Conservation (phyloP, 179 eudicot species). For the Actinidia arguta region DNA sequence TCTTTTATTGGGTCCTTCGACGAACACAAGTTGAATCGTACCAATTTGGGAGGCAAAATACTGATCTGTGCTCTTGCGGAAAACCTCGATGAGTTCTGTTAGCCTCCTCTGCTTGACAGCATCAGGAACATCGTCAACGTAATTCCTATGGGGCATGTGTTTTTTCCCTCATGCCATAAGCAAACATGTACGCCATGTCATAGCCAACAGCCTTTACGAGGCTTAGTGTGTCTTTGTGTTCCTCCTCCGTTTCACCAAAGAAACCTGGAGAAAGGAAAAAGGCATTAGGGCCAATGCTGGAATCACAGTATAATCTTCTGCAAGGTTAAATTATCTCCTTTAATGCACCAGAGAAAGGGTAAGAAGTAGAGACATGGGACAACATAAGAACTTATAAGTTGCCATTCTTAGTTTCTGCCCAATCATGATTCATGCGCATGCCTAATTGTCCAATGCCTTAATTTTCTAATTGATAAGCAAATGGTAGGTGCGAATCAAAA, state of each 20-base stretch:
- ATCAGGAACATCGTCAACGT: constrained; percentile 85
- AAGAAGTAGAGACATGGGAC: neutral
- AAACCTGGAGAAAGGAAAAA: constrained; percentile 60
- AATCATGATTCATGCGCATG: neutral
- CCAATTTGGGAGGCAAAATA: constrained; percentile 87
- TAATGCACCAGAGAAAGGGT: neutral
- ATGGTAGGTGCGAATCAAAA: neutral
- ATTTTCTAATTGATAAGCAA: neutral
- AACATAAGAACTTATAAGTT: neutral
- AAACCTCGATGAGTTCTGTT: constrained; percentile 82
- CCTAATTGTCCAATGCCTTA: neutral
- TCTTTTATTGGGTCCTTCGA: constrained; percentile 96
- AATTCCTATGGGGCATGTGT: constrained; percentile 98
- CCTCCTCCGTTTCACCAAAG: constrained; percentile 96
- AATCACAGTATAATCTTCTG: neutral
- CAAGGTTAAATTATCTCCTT: constrained; percentile 4
- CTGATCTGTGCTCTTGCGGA: constrained; percentile 92
- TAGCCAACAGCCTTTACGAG: constrained; percentile 83
- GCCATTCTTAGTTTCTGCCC: neutral
- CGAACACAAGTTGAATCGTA: constrained; percentile 80
- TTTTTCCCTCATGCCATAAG: constrained; percentile 98
- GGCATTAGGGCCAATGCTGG: neutral
- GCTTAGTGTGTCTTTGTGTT: constrained; percentile 80
- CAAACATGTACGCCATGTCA: constrained; percentile 99
- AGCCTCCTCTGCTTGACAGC: constrained; percentile 87